phyloP scores from a whole-genome alignment of 2,329 filamentous ascomycete genomes.

The Fusarium napiforme region DNA sequence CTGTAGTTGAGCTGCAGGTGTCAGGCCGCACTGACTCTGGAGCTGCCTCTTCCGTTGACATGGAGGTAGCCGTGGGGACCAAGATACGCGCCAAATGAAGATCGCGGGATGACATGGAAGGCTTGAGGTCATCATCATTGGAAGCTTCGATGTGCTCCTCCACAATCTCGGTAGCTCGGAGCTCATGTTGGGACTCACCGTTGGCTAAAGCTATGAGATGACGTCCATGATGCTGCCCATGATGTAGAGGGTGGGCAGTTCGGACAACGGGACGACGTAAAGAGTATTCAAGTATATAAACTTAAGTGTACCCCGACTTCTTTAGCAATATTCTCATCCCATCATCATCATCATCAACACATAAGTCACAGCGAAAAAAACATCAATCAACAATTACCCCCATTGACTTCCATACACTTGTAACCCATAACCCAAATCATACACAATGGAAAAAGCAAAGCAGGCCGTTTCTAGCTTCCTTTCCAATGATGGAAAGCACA shows the following conservation, averaged over 20 bases:
- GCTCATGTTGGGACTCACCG: background rate
- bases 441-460: conserved; percentile 73
- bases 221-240: conserved; percentile 29
- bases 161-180: background rate
- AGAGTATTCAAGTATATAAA: conserved; percentile 26
- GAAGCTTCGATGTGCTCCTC: background rate
- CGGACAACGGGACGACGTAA: background rate
- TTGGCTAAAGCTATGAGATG: conserved; percentile 17
- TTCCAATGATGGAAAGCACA: conserved; percentile 69
- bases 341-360: background rate
- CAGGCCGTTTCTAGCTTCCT: conserved; percentile 70
- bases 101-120: conserved; percentile 38
- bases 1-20: conserved; percentile 6
- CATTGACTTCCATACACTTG: background rate
- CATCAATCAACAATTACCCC: background rate
- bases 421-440: background rate
- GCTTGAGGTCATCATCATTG: conserved; percentile 25
- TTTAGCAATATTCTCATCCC: background rate
- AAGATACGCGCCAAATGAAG: conserved; percentile 22
- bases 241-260: conserved; percentile 14
- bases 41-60: conserved; percentile 1
- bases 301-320: background rate
- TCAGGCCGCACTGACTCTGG: background rate
- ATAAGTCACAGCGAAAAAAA: background rate
- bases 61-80: conserved; percentile 5